Percentiles rank a stretch among this genome's conserved stretches.
These are phyloP conservation scores for Kurtzmaniella natalensis DNA, from an alignment of 1,139 yeast species.

Conservation along the genomic window DNA sequence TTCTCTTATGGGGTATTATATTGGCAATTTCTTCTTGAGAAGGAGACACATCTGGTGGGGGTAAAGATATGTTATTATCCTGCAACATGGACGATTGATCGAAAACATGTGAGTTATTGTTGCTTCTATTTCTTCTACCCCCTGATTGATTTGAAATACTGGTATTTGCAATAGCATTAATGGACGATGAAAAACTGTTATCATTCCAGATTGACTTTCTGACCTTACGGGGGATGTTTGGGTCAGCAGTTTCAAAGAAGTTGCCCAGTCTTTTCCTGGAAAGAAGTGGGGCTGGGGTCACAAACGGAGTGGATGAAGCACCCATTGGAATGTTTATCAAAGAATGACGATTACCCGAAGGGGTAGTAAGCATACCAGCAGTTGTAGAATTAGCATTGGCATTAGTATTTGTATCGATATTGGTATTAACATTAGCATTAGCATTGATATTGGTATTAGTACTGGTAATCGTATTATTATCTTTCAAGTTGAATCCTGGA, in stretches of 20 bases:
- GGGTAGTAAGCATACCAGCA: not conserved
- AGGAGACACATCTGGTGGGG: conserved; percentile 29
- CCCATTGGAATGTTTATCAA: not conserved
- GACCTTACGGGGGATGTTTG: conserved; percentile 23
- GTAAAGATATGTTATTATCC: conserved; percentile 22
- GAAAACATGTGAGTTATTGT: not conserved
- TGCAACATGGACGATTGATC: conserved; percentile 4
- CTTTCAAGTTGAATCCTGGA: too few species aligned
- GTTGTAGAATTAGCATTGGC: not conserved
- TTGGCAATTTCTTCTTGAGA: conserved; percentile 11
- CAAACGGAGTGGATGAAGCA: conserved; percentile 15
- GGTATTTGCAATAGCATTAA: too few species aligned
- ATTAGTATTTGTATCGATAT: not conserved
- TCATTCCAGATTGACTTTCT: conserved; percentile 10
- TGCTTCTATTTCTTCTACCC: not conserved
- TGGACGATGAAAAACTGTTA: too few species aligned
- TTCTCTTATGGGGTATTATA: conserved; percentile 25
- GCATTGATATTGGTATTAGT: too few species aligned
- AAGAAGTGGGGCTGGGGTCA: conserved; percentile 21
- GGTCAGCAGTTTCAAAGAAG: conserved; percentile 24
- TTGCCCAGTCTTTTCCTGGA: conserved; percentile 10
- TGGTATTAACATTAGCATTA: not conserved
- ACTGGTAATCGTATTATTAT: too few species aligned
- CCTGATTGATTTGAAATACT: not conserved
- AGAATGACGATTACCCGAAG: not conserved